Percentiles rank a stretch among this genome's conserved stretches.
Evolutionary conservation across 257 asterid species (phyloP).

Genomic region (Solanum virginianum): DNA sequence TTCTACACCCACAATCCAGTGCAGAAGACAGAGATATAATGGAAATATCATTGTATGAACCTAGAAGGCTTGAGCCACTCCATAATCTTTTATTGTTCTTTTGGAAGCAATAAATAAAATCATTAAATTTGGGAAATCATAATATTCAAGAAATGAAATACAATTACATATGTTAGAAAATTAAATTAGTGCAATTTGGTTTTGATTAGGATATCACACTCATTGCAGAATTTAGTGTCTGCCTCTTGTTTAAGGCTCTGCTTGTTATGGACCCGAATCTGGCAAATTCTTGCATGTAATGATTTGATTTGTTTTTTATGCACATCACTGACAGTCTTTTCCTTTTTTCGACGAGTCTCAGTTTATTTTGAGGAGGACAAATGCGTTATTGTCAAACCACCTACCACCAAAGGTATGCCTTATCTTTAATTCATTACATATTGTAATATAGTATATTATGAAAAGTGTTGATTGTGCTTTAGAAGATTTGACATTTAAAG

Average conservation of each 20-base stretch:
- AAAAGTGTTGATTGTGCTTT: not conserved
- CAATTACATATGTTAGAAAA: not conserved
- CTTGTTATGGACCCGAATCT: not conserved
- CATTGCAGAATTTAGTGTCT: not conserved
- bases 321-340: slow-evolving; percentile 7
- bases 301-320: not conserved
- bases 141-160: not conserved
- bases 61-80: not conserved
- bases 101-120: not conserved
- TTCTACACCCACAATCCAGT: not conserved
- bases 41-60: not conserved
- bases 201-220: not conserved
- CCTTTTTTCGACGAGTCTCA: slow-evolving; percentile 19
- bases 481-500: not conserved
- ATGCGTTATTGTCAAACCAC: slow-evolving; percentile 87
- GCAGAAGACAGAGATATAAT: not conserved
- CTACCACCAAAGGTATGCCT: slow-evolving; percentile 87
- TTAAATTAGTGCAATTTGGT: not conserved
- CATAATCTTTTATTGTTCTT: not conserved
- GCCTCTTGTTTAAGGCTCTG: not conserved
- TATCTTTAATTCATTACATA: not conserved
- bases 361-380: slow-evolving; percentile 97
- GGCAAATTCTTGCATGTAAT: not conserved
- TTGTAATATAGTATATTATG: not conserved
- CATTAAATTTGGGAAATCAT: not conserved